Base-by-base conservation (phyloP, 129 eudicot genomes). In the Arctium lappa region DNA sequence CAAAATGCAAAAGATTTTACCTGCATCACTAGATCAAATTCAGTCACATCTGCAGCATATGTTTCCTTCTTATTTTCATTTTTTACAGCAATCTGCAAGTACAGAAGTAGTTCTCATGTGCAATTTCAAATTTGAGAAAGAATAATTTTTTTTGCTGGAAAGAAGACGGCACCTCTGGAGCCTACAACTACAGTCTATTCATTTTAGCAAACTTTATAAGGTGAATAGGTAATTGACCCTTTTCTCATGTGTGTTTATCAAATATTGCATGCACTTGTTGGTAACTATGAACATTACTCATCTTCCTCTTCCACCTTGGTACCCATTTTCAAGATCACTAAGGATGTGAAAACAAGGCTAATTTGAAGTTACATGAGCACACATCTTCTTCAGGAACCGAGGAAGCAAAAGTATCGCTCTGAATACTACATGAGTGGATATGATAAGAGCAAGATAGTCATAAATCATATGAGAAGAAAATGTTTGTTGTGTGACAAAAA, bases 21-120 rank as follows among this genome's bases (percentile, higher is more conserved):
- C 99, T 96, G 99, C 99, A 96, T 93, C 72, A 91, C 98, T 75
- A 91, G 80, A 86, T 91, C 90, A 86, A 91, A 96, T 79, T 96
- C 99, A 86, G 96, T 94, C 87, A 96, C 98, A 79, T 85, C 85
- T 2, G 82, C 72, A 69, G 90, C 89, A 86, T 87, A 81, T 75
- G 93, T 79, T 79, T 83, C 90, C 74, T 76, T 86, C 76, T 80
- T 87, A 74, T 85, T 85, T 86, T 84, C 93, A 80, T 87, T 96
- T 78, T 77, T 83, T 46, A 72, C 56, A 68, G 90, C 91, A 77
- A 80, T 91, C 99, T 96, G 93, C 48, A 66, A 73, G 65, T n/a
- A 77, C 9, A 48, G 18, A 63, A 44, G 34, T 77, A 77, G 40
- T 15, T 33, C 22, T 72, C 31, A 73, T 15, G 70, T 62, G 32